phyloP scores from a whole-genome alignment of 2,329 filamentous ascomycete genomes.

The Lomentospora prolificans region DNA sequence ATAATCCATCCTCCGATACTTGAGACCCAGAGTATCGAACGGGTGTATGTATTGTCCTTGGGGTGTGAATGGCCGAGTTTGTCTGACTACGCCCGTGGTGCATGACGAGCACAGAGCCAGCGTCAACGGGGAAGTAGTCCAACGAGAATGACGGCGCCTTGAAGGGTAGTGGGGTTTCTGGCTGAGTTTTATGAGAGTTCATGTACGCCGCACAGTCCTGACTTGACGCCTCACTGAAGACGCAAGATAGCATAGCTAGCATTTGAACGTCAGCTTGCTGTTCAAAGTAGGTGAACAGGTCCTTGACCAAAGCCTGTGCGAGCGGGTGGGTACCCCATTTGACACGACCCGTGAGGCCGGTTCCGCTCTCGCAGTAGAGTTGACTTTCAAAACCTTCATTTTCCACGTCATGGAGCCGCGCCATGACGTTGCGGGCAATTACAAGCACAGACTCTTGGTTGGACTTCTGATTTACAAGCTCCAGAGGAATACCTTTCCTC shows the following conservation, averaged over 20 bases:
- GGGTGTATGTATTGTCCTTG: constrained; percentile 46
- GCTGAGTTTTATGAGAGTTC: constrained; percentile 44
- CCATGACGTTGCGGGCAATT: constrained; percentile 54
- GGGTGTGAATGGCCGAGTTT: constrained; percentile 46
- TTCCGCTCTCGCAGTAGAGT: constrained; percentile 11
- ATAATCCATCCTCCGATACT: constrained; percentile 44
- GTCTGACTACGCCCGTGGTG: constrained; percentile 35
- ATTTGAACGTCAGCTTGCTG: constrained; percentile 55
- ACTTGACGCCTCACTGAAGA: constrained; percentile 52
- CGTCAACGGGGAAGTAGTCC: constrained; percentile 55
- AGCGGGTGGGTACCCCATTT: constrained; percentile 61
- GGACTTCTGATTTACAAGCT: constrained; percentile 46
- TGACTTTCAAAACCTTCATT: not conserved
- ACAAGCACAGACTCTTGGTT: constrained; percentile 54
- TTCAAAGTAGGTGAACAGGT: constrained; percentile 57
- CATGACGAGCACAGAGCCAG: constrained; percentile 11
- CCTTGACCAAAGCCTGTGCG: constrained; percentile 48
- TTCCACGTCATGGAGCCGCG: constrained; percentile 23
- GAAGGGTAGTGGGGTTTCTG: constrained; percentile 53
- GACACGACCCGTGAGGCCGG: constrained; percentile 44
- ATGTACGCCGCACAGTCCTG: constrained; percentile 47
- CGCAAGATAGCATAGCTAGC: constrained; percentile 61
- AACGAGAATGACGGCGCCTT: constrained; percentile 58
- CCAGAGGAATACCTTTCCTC: constrained; percentile 63
- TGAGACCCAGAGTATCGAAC: constrained; percentile 44